Percentiles rank a stretch among this genome's conserved stretches.
These are phyloP conservation scores for Wickerhamia fluorescens DNA, from an alignment of 805 yeast genomes.

Conservation along the genomic window DNA sequence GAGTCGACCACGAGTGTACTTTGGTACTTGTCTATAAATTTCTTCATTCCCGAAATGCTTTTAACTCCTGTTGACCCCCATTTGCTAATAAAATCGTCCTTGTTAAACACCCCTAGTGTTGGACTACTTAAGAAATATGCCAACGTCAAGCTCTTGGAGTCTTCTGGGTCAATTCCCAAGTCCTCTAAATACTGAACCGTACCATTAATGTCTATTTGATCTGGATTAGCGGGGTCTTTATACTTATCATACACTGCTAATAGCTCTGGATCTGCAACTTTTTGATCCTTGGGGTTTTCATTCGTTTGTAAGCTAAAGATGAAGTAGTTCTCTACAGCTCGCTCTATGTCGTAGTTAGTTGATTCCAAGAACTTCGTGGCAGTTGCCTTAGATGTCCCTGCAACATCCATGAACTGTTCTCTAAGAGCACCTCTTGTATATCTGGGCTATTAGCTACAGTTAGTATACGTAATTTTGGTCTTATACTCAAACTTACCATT, in stretches of 20 bases:
- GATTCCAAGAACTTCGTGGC: conserved; percentile 32
- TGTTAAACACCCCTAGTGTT: conserved; percentile 53
- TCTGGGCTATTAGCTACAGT: conserved; percentile 1
- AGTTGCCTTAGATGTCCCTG: conserved; percentile 26
- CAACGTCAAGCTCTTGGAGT: conserved; percentile 59
- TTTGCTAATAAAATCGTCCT: conserved; percentile 43
- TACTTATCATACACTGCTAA: conserved; percentile 27
- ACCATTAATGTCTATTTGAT: conserved; percentile 67
- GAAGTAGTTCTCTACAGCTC: conserved; percentile 26
- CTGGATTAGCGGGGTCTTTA: conserved; percentile 20
- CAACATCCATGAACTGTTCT: conserved; percentile 33
- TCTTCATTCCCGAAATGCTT: conserved; percentile 42
- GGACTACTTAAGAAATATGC: conserved; percentile 67
- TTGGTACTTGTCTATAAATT: conserved; percentile 11
- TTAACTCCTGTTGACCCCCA: conserved; percentile 41
- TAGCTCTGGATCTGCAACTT: conserved; percentile 12
- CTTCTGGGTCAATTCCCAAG: conserved; percentile 67
- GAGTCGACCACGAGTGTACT: conserved; percentile 4
- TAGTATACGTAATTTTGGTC: too few species aligned
- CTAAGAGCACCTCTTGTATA: conserved; percentile 10
- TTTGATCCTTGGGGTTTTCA: conserved; percentile 2
- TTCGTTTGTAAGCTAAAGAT: conserved; percentile 4
- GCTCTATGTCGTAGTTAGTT: conserved; percentile 21
- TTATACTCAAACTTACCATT: too few species aligned
- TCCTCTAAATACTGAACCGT: conserved; percentile 63